Conservation (phyloP, 768 basidiomycete species). For the Trametes sanguinea region DNA sequence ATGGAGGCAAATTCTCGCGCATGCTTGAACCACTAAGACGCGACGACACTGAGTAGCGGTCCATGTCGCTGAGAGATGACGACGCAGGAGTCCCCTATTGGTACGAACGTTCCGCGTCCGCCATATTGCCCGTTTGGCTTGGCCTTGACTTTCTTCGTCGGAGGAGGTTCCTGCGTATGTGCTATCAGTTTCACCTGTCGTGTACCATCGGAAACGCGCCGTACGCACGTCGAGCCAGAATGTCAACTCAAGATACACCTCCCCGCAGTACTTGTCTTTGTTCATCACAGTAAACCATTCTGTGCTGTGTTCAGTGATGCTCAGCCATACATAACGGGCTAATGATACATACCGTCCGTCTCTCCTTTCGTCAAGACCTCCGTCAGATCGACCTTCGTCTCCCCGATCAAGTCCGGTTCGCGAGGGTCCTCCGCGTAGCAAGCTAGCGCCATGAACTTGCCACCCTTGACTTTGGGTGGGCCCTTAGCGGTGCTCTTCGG, state of each 20-base stretch:
- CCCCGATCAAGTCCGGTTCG: slow-evolving; percentile 96
- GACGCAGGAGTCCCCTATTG: slow-evolving; percentile 35
- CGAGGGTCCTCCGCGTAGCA: slow-evolving; percentile 95
- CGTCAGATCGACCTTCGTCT: slow-evolving; percentile 82
- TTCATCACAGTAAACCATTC: slow-evolving; percentile 93
- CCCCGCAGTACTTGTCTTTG: slow-evolving; percentile 93
- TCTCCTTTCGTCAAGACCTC: slow-evolving; percentile 94
- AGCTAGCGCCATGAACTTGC: slow-evolving; percentile 72
- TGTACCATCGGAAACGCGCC: not conserved
- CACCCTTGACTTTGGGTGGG: slow-evolving; percentile 61
- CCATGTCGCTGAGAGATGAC: slow-evolving; percentile 27
- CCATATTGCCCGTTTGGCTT: slow-evolving; percentile 64
- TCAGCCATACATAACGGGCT: not conserved
- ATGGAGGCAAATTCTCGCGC: slow-evolving; percentile 59
- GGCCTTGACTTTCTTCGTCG: slow-evolving; percentile 62
- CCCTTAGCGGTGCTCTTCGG: slow-evolving; percentile 60
- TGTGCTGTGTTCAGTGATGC: slow-evolving; percentile 36
- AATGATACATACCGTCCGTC: slow-evolving; percentile 78
- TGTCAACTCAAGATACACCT: slow-evolving; percentile 94
- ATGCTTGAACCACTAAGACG: slow-evolving; percentile 25
- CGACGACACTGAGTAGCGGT: slow-evolving; percentile 12
- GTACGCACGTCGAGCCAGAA: slow-evolving; percentile 90
- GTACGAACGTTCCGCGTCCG: slow-evolving; percentile 76
- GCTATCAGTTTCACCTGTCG: not conserved
- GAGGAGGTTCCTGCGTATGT: slow-evolving; percentile 65